These are phyloP conservation scores for Wallemia ichthyophaga DNA, from an alignment of 1,284 basidiomycete genomes.

Conservation along the genomic window DNA sequence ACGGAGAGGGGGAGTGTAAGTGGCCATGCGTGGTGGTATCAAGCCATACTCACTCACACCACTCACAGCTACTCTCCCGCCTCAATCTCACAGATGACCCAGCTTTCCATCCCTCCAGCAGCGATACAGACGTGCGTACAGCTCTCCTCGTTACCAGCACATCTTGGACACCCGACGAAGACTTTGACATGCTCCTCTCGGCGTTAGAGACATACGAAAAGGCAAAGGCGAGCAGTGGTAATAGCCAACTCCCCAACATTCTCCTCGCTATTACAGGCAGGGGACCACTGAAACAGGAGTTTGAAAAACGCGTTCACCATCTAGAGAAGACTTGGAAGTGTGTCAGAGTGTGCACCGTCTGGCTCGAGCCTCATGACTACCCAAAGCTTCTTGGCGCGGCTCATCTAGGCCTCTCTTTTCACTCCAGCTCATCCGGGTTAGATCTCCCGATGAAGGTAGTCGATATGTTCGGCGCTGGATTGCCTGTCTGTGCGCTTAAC, in stretches of 20 bases:
- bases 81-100: conserved; percentile 7
- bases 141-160: conserved; percentile 74
- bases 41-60: too few species aligned
- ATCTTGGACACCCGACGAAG: conserved; percentile 92
- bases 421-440: conserved; percentile 60
- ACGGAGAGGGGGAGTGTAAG: conserved; percentile 42
- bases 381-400: conserved; percentile 58
- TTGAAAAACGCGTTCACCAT: conserved; percentile 39
- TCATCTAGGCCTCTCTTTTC: conserved; percentile 70
- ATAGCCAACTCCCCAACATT: conserved; percentile 34
- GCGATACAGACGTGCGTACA: conserved; percentile 22
- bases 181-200: conserved; percentile 52
- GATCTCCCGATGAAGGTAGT: conserved; percentile 99
- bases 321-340: conserved; percentile 31
- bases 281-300: conserved; percentile 41
- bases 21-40: too few species aligned
- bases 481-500: conserved; percentile 69
- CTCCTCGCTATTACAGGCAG: conserved; percentile 74
- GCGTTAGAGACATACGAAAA: conserved; percentile 39
- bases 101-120: conserved; percentile 19
- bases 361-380: conserved; percentile 69
- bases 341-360: conserved; percentile 54
- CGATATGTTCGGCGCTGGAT: conserved; percentile 90
- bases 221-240: conserved; percentile 6
- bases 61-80: conserved; percentile 15